phyloP scores from a whole-genome alignment of 2,329 filamentous ascomycete species.

The Alternaria angustiovoidea region DNA sequence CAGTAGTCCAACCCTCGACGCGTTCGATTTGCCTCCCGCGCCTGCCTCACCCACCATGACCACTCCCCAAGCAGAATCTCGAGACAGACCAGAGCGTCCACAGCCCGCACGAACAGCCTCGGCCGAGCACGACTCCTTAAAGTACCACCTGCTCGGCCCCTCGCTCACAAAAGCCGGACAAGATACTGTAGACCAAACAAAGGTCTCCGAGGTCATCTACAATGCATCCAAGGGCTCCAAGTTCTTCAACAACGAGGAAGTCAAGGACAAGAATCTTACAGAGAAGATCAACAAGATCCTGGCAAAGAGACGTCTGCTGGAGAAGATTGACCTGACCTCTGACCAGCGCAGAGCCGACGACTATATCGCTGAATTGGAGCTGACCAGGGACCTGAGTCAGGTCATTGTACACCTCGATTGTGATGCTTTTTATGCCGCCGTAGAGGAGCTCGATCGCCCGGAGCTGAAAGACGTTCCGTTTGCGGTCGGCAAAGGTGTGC shows the following conservation, averaged over 20 bases:
- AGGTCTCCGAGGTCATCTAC: conserved; percentile 96
- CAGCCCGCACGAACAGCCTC: conserved; percentile 26
- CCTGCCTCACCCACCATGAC: conserved; percentile 23
- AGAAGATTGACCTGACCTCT: conserved; percentile 75
- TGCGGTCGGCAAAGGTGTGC: conserved; percentile 79
- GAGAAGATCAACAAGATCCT: conserved; percentile 85
- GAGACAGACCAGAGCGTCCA: conserved; percentile 18
- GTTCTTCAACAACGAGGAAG: conserved; percentile 91
- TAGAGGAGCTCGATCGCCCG: conserved; percentile 78
- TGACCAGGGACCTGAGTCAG: conserved; percentile 81
- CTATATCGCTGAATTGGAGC: conserved; percentile 80
- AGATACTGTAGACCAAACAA: conserved; percentile 89
- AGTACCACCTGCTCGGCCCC: conserved; percentile 88
- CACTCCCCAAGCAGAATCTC: conserved; percentile 3
- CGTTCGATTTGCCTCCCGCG: conserved; percentile 16
- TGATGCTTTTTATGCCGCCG: conserved; percentile 96
- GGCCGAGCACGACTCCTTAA: conserved; percentile 71
- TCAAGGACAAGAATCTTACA: conserved; percentile 80
- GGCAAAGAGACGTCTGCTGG: conserved; percentile 75
- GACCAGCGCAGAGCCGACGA: conserved; percentile 82
- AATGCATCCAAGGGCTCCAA: conserved; percentile 96
- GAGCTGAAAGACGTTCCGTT: conserved; percentile 89
- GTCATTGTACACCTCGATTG: conserved; percentile 92
- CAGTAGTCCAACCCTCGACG: conserved; percentile 16
- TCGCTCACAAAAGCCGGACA: conserved; percentile 94